Conservation (phyloP, 148 eudicot genomes). For the Pouteria glomerata region DNA sequence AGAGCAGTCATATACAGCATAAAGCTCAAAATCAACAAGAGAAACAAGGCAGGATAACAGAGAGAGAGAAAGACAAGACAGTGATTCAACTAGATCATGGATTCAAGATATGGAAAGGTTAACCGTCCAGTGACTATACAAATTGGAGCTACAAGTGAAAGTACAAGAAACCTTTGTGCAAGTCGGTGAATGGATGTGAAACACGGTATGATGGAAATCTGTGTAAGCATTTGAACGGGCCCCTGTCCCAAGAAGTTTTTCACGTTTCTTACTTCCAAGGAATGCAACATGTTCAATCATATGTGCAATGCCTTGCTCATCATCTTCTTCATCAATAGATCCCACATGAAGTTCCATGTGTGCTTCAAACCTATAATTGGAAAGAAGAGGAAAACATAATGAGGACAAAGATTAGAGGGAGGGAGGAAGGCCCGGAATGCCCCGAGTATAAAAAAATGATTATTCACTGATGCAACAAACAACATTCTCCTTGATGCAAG, state of each 20-base stretch:
- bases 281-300: conserved; percentile 99
- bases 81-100: background rate
- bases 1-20: background rate
- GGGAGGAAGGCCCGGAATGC: no score
- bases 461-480: background rate
- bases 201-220: conserved; percentile 98
- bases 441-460: no score
- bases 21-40: background rate
- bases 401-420: background rate
- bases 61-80: background rate
- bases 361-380: conserved; percentile 79
- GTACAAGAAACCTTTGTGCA: conserved; percentile 55
- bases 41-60: background rate
- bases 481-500: background rate
- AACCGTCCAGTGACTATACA: background rate
- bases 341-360: conserved; percentile 99
- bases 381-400: background rate
- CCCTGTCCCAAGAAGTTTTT: conserved; percentile 91
- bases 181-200: conserved; percentile 96
- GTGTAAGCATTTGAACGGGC: conserved; percentile 99
- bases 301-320: conserved; percentile 99
- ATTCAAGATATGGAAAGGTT: background rate
- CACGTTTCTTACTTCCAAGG: conserved; percentile 99
- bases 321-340: conserved; percentile 97
- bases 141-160: background rate